These are phyloP conservation scores for Apiospora hydei DNA, from an alignment of 2,329 filamentous ascomycete species.

Conservation along the genomic window DNA sequence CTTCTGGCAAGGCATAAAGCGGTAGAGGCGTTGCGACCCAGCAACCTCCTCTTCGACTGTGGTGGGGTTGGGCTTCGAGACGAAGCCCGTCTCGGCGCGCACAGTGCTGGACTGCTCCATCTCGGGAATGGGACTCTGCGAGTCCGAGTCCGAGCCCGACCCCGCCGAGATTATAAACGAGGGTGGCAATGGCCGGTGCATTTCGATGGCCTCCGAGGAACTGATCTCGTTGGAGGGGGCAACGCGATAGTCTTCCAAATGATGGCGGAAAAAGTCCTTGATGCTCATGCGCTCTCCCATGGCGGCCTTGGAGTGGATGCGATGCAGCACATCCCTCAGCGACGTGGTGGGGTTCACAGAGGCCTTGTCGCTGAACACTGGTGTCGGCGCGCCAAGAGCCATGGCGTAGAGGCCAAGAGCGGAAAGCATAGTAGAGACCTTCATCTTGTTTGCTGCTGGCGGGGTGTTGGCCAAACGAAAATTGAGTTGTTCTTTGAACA, in stretches of 20 bases:
- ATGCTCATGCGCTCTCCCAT: background rate
- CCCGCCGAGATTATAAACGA: slow-evolving; percentile 23
- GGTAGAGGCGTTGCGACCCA: slow-evolving; percentile 36
- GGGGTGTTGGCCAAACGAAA: background rate
- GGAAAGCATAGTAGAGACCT: slow-evolving; percentile 15
- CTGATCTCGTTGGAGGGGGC: background rate
- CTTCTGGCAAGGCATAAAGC: slow-evolving; percentile 37
- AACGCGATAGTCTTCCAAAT: background rate
- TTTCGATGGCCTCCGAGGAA: background rate
- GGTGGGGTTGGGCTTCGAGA: slow-evolving; percentile 34
- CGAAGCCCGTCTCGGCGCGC: slow-evolving; percentile 38
- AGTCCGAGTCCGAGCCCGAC: background rate
- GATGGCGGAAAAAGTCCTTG: background rate
- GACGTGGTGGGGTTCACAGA: background rate
- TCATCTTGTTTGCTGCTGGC: slow-evolving; percentile 7
- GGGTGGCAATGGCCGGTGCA: slow-evolving; percentile 8
- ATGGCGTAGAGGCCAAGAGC: background rate
- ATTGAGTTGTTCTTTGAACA: background rate
- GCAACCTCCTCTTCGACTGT: slow-evolving; percentile 41
- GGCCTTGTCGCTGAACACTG: background rate
- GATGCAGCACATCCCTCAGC: background rate
- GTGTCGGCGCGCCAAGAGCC: slow-evolving; percentile 16
- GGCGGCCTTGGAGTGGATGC: background rate
- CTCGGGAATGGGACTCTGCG: slow-evolving; percentile 35
- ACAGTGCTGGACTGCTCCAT: slow-evolving; percentile 35